Evolutionary conservation across 306 rosid genomes (phyloP).

Genomic region (Corylus avellana): DNA sequence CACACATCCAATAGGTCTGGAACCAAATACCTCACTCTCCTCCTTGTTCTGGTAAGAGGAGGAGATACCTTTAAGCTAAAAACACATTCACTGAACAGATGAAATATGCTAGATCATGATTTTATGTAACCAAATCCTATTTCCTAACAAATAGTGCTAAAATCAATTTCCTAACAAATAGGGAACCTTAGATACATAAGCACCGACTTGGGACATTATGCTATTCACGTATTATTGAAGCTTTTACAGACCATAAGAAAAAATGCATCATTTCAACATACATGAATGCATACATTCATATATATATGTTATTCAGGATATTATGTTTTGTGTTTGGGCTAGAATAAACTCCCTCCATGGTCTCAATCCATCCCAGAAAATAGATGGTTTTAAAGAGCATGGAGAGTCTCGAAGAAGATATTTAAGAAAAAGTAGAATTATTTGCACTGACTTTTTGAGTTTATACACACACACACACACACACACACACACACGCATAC

Average conservation of each 20-base stretch:
- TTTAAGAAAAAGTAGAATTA: too few relatives aligned
- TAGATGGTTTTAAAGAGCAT: too few relatives aligned
- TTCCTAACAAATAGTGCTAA: neutral
- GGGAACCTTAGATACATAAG: neutral
- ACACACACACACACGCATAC: too few relatives aligned
- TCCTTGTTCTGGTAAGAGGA: neutral
- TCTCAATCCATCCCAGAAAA: too few relatives aligned
- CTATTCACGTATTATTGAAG: neutral
- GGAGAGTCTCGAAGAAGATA: too few relatives aligned
- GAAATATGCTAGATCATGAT: conserved; percentile 18
- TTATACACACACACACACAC: too few relatives aligned
- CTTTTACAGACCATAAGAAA: neutral
- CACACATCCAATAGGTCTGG: neutral
- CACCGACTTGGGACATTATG: neutral
- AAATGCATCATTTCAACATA: too few relatives aligned
- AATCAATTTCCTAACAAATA: neutral
- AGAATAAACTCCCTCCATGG: too few relatives aligned
- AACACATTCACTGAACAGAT: conserved; percentile 4
- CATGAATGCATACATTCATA: neutral
- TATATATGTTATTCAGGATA: neutral
- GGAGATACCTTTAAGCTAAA: neutral
- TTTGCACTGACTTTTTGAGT: too few relatives aligned
- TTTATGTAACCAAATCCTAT: conserved; percentile 10
- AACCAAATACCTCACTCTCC: neutral
- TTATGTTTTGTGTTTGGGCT: too few relatives aligned